phyloP scores from a whole-genome alignment of 495 filamentous ascomycete genomes.

The Tirmania nivea region DNA sequence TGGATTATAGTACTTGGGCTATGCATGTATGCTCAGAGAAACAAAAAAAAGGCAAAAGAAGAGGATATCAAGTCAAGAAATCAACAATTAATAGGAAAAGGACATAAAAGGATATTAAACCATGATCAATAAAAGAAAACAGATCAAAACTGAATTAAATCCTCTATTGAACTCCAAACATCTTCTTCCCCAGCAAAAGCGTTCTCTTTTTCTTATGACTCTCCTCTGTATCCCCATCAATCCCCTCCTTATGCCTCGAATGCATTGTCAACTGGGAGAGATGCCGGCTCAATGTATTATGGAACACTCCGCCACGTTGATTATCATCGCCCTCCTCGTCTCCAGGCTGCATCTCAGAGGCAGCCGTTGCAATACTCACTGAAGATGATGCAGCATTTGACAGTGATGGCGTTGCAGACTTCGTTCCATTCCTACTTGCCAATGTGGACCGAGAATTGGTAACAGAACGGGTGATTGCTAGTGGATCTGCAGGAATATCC shows the following conservation, averaged over 20 bases:
- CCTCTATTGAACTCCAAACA: constrained; percentile 10
- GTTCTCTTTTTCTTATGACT: constrained; percentile 24
- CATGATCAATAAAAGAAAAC: background rate
- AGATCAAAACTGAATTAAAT: background rate
- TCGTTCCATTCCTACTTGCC: too few species aligned
- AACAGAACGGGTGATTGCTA: background rate
- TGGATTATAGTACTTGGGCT: too few species aligned
- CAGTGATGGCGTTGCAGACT: too few species aligned
- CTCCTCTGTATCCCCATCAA: constrained; percentile 13
- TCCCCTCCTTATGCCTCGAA: constrained; percentile 13
- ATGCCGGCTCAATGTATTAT: constrained; percentile 16
- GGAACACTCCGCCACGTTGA: background rate
- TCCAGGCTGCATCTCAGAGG: background rate
- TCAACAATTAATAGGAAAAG: too few species aligned
- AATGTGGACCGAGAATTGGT: too few species aligned
- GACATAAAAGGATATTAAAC: background rate
- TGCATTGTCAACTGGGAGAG: constrained; percentile 10
- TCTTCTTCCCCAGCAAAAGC: constrained; percentile 26
- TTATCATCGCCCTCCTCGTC: background rate
- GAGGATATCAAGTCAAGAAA: too few species aligned
- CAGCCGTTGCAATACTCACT: constrained; percentile 6
- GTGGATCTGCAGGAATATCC: background rate
- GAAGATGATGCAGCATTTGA: background rate
- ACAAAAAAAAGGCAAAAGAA: too few species aligned
- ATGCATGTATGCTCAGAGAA: too few species aligned